phyloP scores from a whole-genome alignment of 164 flowering plant species.

The Aristolochia fimbriata region DNA sequence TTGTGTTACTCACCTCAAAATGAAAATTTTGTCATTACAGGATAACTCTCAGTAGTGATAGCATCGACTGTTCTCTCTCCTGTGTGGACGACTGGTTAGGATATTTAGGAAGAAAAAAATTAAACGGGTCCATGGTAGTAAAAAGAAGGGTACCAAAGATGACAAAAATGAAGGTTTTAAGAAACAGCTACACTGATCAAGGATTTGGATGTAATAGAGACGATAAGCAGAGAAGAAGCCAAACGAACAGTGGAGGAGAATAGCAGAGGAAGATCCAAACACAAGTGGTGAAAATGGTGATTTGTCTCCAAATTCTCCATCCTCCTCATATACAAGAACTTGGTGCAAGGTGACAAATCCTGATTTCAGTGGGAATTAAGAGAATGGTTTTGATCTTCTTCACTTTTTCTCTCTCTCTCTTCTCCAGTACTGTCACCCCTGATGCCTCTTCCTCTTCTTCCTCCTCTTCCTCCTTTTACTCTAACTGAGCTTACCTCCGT shows the following conservation, averaged over 20 bases:
- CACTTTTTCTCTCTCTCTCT: background rate
- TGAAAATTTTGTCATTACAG: too few species aligned
- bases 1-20: too few species aligned
- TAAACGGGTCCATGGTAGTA: too few species aligned
- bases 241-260: constrained; percentile 5
- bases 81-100: too few species aligned
- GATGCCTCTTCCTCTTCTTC: too few species aligned
- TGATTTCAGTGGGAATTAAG: background rate
- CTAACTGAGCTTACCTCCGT: too few species aligned
- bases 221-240: background rate
- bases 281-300: background rate
- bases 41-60: too few species aligned
- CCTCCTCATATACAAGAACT: constrained; percentile 7
- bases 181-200: constrained; percentile 13
- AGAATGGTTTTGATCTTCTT: constrained; percentile 4
- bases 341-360: constrained; percentile 16
- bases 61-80: too few species aligned
- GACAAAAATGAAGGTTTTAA: constrained; percentile 13
- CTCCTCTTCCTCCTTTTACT: background rate
- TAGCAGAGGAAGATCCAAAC: constrained; percentile 20
- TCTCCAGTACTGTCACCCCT: too few species aligned
- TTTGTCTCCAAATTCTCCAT: constrained; percentile 17
- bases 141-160: constrained; percentile 4
- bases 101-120: too few species aligned
- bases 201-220: too few species aligned